These are phyloP conservation scores for Vaccinium darrowii DNA, from an alignment of 148 eudicot species.

Conservation along the genomic window DNA sequence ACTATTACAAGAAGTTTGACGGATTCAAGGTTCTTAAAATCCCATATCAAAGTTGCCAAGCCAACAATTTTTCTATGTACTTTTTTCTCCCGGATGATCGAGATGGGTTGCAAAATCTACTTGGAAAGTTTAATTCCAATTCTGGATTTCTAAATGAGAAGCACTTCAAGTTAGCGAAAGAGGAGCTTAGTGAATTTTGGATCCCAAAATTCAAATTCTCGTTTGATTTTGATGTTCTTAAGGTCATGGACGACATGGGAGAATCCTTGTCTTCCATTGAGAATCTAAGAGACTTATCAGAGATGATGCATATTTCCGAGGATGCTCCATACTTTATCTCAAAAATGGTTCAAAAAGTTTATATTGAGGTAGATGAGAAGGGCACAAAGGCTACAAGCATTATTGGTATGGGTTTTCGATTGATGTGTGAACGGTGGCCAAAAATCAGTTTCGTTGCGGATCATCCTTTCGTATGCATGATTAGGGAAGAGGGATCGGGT, in stretches of 20 bases:
- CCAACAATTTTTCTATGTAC: too few species aligned
- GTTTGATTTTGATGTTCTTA: not conserved
- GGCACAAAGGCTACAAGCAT: not conserved
- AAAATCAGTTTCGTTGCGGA: slow-evolving; percentile 20
- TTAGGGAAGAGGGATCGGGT: too few species aligned
- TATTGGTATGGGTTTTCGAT: too few species aligned
- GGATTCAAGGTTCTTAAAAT: not conserved
- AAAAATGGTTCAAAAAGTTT: slow-evolving; percentile 14
- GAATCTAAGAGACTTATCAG: not conserved
- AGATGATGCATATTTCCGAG: not conserved
- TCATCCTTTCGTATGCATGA: slow-evolving; percentile 15
- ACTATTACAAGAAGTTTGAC: not conserved
- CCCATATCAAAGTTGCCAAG: not conserved
- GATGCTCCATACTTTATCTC: not conserved
- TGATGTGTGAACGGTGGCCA: not conserved
- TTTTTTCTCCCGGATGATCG: not conserved
- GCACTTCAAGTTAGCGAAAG: not conserved
- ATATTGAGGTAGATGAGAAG: not conserved
- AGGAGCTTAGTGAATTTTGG: not conserved
- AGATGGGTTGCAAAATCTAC: not conserved
- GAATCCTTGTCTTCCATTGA: not conserved
- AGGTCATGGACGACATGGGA: not conserved
- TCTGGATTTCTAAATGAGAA: not conserved
- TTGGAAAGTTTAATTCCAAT: not conserved
- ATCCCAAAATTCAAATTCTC: not conserved